Conservation (phyloP, 257 asterid species). For the Jacaranda mimosifolia region DNA sequence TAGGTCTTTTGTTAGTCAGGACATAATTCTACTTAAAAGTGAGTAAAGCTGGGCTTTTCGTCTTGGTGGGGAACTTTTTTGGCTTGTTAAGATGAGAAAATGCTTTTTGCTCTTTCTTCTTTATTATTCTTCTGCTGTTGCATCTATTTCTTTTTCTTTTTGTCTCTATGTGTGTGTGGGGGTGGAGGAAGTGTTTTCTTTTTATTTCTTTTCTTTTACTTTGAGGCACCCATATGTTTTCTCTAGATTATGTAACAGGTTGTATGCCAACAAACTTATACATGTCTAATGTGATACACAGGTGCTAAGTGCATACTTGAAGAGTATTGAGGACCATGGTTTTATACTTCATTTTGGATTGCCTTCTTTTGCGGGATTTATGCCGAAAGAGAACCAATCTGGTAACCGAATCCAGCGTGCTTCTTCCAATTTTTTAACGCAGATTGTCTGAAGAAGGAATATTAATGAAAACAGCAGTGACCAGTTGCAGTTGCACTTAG, state of each 20-base stretch:
- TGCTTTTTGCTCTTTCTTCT: not conserved
- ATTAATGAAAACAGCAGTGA: constrained; percentile 6
- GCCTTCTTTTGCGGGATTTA: constrained; percentile 78
- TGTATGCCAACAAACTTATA: constrained; percentile 17
- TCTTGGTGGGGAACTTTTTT: not conserved
- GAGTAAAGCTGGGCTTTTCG: not conserved
- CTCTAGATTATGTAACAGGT: constrained; percentile 24
- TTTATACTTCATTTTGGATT: constrained; percentile 84
- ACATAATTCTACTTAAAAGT: constrained; percentile 7
- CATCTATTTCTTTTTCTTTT: not conserved
- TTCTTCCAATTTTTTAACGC: constrained; percentile 20
- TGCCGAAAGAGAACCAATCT: constrained; percentile 63
- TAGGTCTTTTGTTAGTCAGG: not conserved
- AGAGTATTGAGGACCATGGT: constrained; percentile 98
- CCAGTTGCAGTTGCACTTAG: not conserved
- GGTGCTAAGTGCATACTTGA: constrained; percentile 87
- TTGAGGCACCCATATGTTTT: not conserved
- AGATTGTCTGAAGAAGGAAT: constrained; percentile 12
- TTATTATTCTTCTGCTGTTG: constrained; percentile 5
- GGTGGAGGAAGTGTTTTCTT: constrained; percentile 13
- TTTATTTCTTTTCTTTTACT: not conserved
- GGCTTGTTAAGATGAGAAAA: constrained; percentile 1
- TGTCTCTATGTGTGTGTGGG: not conserved
- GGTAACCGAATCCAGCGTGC: constrained; percentile 53
- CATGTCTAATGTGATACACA: constrained; percentile 43